phyloP scores from a whole-genome alignment of 1,284 basidiomycete species.

The Spongiforma sp. region DNA sequence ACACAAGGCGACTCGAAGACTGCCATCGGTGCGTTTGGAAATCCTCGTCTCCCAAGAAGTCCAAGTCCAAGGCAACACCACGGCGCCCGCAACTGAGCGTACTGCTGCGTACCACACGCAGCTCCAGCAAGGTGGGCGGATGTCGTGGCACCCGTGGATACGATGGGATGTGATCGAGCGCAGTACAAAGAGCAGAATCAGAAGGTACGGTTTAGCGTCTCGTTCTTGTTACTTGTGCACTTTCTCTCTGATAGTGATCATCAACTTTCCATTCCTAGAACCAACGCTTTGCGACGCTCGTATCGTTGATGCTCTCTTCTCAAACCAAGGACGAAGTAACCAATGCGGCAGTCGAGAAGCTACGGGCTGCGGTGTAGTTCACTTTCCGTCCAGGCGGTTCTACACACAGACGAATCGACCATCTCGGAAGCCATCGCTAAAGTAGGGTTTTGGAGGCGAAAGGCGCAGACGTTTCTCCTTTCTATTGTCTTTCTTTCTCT shows the following conservation, averaged over 20 bases:
- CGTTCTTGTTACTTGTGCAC: background rate
- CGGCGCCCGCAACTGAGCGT: slow-evolving; percentile 61
- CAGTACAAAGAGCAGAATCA: slow-evolving; percentile 67
- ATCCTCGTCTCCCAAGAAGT: slow-evolving; percentile 5
- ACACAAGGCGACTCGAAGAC: background rate
- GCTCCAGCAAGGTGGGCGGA: slow-evolving; percentile 78
- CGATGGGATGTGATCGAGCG: slow-evolving; percentile 85
- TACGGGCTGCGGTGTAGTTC: slow-evolving; percentile 80
- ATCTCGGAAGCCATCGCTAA: slow-evolving; percentile 84
- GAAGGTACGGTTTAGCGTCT: slow-evolving; percentile 49
- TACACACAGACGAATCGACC: slow-evolving; percentile 63
- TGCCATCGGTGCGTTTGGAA: background rate
- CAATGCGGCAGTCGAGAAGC: slow-evolving; percentile 79
- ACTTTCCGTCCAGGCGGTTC: slow-evolving; percentile 75
- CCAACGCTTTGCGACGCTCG: slow-evolving; percentile 82
- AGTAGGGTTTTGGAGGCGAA: slow-evolving; percentile 93
- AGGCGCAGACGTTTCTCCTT: slow-evolving; percentile 71
- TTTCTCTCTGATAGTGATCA: too few relatives aligned
- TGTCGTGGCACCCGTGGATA: slow-evolving; percentile 86
- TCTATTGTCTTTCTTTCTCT: background rate
- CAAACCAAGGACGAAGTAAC: slow-evolving; percentile 96
- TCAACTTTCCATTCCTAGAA: too few relatives aligned
- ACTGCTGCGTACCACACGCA: slow-evolving; percentile 80
- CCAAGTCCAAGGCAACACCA: slow-evolving; percentile 49
- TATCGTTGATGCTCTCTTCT: slow-evolving; percentile 95